phyloP scores from a whole-genome alignment of 2,329 filamentous ascomycete species.

The Epichloe brachyelytri region DNA sequence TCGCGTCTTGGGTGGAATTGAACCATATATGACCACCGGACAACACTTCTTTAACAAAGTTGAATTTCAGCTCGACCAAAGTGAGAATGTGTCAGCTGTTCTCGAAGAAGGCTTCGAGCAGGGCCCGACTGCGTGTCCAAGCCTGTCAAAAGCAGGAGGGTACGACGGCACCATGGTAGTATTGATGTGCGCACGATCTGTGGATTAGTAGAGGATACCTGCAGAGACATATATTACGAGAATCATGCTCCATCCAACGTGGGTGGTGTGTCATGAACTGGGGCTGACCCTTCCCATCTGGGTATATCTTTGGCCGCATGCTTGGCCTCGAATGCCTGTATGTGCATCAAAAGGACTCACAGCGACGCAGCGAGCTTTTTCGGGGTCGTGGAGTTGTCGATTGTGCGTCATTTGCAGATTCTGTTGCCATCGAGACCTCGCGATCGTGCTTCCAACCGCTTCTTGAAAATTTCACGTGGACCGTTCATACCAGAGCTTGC shows the following conservation, averaged over 20 bases:
- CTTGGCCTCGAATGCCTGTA: constrained; percentile 2
- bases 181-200: not conserved
- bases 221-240: not conserved
- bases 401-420: not conserved
- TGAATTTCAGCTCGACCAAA: not conserved
- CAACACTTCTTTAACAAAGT: not conserved
- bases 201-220: not conserved
- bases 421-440: not conserved
- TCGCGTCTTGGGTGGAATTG: not conserved
- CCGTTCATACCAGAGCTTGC: not conserved
- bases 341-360: not conserved
- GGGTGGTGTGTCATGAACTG: not conserved
- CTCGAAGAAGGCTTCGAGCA: not conserved
- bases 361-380: not conserved
- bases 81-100: not conserved
- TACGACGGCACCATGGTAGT: not conserved
- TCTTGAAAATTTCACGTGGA: not conserved
- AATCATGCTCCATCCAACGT: not conserved
- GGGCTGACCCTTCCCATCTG: constrained; percentile 1
- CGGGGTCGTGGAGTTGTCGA: not conserved
- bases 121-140: no score
- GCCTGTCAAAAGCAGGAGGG: not conserved
- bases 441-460: not conserved
- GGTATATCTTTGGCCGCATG: constrained; percentile 4
- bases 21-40: not conserved